These are phyloP conservation scores for Blastocrithidia nonstop DNA, from an alignment of 208 protist genomes.

Conservation along the genomic window DNA sequence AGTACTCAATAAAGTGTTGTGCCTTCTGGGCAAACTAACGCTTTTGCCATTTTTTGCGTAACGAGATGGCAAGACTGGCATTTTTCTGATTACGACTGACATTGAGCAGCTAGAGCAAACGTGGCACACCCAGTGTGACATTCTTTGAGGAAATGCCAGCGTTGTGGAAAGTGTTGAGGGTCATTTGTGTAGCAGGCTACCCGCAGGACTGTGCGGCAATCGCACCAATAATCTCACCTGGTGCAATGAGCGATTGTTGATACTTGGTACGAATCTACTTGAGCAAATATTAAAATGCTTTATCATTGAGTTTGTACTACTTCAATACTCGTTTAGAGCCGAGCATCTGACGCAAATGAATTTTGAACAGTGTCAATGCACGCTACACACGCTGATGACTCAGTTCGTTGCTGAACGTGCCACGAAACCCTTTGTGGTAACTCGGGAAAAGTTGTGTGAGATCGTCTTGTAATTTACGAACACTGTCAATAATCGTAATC, in stretches of 20 bases:
- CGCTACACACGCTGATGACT: conserved; percentile 87
- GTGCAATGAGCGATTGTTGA: conserved; percentile 81
- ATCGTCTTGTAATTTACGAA: conserved; percentile 56
- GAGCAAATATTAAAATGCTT: conserved; percentile 95
- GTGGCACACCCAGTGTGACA: conserved; percentile 98
- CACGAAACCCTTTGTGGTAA: conserved; percentile 43
- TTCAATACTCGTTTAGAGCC: conserved; percentile 87
- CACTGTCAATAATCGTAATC: conserved; percentile 58
- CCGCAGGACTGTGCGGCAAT: conserved; percentile 99
- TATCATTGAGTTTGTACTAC: conserved; percentile 87
- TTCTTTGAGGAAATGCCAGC: conserved; percentile 99
- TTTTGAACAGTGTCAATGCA: conserved; percentile 91
- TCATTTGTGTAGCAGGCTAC: conserved; percentile 99
- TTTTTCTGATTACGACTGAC: conserved; percentile 94
- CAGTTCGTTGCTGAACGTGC: conserved; percentile 68
- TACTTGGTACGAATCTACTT: conserved; percentile 94
- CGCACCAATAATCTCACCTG: conserved; percentile 97
- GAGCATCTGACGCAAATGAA: conserved; percentile 89
- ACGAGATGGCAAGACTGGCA: conserved; percentile 89
- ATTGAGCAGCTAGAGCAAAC: conserved; percentile 99
- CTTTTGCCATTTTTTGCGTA: conserved; percentile 51
- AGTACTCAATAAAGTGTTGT: conserved; percentile 90
- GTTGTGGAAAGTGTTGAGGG: conserved; percentile 99
- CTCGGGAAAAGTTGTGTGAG: conserved; percentile 69
- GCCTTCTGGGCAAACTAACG: conserved; percentile 74